Evolutionary conservation across 1,284 basidiomycete species (phyloP).

Genomic region (Cystobasidiaceae sp.): DNA sequence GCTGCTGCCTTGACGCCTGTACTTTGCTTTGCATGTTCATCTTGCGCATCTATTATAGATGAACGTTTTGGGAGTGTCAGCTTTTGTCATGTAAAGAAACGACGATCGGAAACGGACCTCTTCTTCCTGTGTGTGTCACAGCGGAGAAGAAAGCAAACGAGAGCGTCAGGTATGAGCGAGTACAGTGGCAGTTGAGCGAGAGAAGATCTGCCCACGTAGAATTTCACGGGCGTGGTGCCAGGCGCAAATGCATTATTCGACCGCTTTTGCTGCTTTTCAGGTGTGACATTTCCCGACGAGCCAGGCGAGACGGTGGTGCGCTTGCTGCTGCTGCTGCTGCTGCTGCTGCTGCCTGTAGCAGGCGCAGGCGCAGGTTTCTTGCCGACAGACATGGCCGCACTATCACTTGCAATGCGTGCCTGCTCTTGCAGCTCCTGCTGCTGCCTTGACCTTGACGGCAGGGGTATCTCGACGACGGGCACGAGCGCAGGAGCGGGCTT

Average conservation of each 20-base stretch:
- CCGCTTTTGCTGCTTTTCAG: no score
- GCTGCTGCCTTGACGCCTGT: neutral
- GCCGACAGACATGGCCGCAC: neutral
- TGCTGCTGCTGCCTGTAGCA: neutral
- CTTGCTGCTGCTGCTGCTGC: slow-evolving; percentile 2
- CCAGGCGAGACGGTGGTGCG: slow-evolving; percentile 5
- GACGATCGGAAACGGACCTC: slow-evolving; percentile 5
- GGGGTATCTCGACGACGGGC: slow-evolving; percentile 3
- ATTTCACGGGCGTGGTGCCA: slow-evolving; percentile 22
- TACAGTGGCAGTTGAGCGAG: neutral
- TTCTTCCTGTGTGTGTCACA: slow-evolving; percentile 17
- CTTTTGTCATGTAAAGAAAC: no score
- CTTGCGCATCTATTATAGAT: slow-evolving; percentile 2
- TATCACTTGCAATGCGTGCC: neutral
- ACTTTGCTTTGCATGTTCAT: slow-evolving; percentile 11
- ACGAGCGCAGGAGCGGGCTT: neutral
- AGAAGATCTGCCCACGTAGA: slow-evolving; percentile 7
- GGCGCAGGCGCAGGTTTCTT: neutral
- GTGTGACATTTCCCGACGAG: neutral
- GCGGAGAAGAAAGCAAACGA: neutral
- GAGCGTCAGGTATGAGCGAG: neutral
- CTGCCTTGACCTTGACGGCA: neutral
- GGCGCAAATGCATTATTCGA: slow-evolving; percentile 5
- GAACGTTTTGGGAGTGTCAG: no score
- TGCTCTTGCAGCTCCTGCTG: neutral